A percentile compares a stretch with the other conserved stretches of the same genome.
Conservation (phyloP, 371 early-diverging fungal genomes). For the Lichtheimia ramosa region DNA sequence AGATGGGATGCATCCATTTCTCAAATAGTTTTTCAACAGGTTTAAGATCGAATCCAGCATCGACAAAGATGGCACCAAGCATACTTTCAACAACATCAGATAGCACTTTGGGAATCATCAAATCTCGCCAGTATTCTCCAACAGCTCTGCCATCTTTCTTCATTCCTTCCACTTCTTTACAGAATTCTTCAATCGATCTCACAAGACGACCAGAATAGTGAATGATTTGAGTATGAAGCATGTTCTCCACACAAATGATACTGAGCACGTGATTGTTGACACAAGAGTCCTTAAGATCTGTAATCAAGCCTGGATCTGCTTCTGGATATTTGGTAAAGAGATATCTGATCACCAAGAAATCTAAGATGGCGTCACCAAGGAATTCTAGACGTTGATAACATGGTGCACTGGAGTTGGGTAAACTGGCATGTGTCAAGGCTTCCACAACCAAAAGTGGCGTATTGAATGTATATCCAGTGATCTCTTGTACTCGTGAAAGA, state of each 20-base stretch:
- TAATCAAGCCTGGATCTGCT: conserved; percentile 69
- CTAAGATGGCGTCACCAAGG: conserved; percentile 92
- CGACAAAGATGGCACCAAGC: conserved; percentile 88
- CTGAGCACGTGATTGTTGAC: conserved; percentile 87
- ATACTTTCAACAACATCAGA: conserved; percentile 89
- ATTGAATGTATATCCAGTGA: conserved; percentile 73
- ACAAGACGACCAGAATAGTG: conserved; percentile 61
- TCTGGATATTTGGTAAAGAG: conserved; percentile 62
- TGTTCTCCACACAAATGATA: conserved; percentile 62
- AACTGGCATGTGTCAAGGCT: conserved; percentile 87
- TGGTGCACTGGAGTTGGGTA: conserved; percentile 50
- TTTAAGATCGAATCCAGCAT: conserved; percentile 69
- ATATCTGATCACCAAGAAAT: conserved; percentile 75
- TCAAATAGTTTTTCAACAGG: conserved; percentile 52
- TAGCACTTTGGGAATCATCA: conserved; percentile 82
- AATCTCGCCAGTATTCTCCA: conserved; percentile 71
- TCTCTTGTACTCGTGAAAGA: conserved; percentile 41
- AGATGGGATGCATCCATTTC: conserved; percentile 52
- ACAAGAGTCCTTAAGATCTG: conserved; percentile 80
- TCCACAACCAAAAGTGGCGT: conserved; percentile 66
- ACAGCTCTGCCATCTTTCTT: conserved; percentile 32
- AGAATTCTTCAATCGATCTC: conserved; percentile 50
- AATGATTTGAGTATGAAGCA: conserved; percentile 66
- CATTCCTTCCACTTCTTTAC: conserved; percentile 38
- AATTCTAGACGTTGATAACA: conserved; percentile 95